Percentiles rank a stretch among this genome's conserved stretches.
Conservation (phyloP, 331 rosid species). For the Rhamnella rubrinervis region DNA sequence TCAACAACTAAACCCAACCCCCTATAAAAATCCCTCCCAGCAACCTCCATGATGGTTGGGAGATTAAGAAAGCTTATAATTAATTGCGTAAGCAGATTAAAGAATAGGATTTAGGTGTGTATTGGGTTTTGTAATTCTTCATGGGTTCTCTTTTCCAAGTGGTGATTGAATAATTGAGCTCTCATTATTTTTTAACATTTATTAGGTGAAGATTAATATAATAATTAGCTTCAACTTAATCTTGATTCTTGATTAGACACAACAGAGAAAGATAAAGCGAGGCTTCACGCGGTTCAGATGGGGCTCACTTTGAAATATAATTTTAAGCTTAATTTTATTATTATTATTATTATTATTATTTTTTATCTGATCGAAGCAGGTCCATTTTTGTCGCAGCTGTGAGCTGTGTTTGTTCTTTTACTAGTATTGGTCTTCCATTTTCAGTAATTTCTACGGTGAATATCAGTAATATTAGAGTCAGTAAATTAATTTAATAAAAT, state of each 20-base stretch:
- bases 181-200: background rate
- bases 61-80: background rate
- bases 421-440: no score
- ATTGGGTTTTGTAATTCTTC: constrained; percentile 25
- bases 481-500: no score
- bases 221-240: background rate
- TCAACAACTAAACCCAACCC: constrained; percentile 35
- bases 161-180: background rate
- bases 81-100: no score
- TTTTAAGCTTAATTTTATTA: background rate
- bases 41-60: constrained; percentile 25
- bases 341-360: no score
- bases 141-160: background rate
- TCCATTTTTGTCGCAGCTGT: background rate
- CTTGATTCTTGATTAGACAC: constrained; percentile 18
- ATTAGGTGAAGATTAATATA: background rate
- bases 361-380: background rate
- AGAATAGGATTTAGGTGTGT: background rate
- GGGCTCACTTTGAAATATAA: background rate
- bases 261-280: constrained; percentile 5
- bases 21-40: constrained; percentile 36
- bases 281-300: background rate
- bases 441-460: no score
- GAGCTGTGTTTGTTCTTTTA: background rate
- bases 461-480: no score